Conservation (phyloP, 23 red algal species). For the Chondrus crispus region DNA sequence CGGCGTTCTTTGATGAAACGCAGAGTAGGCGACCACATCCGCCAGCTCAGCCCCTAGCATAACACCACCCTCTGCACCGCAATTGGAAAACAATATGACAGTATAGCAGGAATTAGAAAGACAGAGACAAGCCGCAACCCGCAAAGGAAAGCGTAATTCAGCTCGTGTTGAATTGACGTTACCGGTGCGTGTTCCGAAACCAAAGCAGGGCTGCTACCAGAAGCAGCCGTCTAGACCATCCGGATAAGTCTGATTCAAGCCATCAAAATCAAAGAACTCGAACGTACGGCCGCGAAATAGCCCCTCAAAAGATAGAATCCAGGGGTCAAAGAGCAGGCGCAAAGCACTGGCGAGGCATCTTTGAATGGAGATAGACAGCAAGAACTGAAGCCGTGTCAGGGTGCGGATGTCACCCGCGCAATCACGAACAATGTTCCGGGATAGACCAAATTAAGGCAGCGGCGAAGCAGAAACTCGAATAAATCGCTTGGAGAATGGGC, state of each 20-base stretch:
- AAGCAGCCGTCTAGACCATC: neutral
- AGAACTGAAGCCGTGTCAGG: no score
- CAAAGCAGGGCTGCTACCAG: no score
- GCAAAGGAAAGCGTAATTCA: neutral
- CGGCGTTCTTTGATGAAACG: no score
- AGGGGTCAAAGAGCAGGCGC: neutral
- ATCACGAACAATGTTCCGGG: no score
- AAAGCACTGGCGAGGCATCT: neutral
- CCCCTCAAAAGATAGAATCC: neutral
- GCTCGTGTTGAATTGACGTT: conserved; percentile 36
- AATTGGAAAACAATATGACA: neutral
- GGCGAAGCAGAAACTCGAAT: neutral
- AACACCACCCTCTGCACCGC: no score
- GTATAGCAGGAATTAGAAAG: neutral
- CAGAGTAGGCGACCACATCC: no score
- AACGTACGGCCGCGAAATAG: neutral
- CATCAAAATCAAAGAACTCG: neutral
- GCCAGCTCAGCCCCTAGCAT: no score
- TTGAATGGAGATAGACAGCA: no score
- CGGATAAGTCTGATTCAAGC: neutral
- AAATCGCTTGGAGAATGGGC: neutral
- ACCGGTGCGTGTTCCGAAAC: no score
- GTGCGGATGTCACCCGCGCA: no score
- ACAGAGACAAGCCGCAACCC: neutral
- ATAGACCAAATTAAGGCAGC: neutral